Evolutionary conservation across 1,284 basidiomycete species (phyloP).

Genomic region (Sporisorium exsertum): DNA sequence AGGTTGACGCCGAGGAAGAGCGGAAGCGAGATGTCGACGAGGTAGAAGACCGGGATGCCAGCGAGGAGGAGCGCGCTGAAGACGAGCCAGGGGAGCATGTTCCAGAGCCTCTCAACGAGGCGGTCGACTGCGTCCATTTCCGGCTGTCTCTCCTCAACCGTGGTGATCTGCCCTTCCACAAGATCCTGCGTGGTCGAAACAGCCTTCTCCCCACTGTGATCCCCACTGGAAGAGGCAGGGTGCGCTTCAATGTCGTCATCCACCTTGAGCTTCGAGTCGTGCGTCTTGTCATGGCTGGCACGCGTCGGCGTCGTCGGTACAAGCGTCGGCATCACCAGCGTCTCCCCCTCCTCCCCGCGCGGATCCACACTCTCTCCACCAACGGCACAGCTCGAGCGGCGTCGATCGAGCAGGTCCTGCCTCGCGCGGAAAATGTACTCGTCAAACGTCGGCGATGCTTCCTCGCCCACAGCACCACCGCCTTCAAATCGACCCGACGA

Average conservation of each 20-base stretch:
- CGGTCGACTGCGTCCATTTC: slow-evolving; percentile 56
- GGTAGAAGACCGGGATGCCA: slow-evolving; percentile 57
- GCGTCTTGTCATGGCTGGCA: not conserved
- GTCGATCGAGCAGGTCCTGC: slow-evolving; percentile 5
- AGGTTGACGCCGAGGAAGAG: slow-evolving; percentile 60
- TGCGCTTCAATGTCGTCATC: slow-evolving; percentile 14
- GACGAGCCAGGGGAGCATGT: slow-evolving; percentile 45
- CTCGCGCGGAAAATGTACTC: slow-evolving; percentile 30
- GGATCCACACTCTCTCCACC: not conserved
- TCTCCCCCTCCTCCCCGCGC: slow-evolving; percentile 9
- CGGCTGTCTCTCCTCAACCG: not conserved
- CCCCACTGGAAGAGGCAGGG: too few species aligned
- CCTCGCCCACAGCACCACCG: not conserved
- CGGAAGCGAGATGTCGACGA: slow-evolving; percentile 52
- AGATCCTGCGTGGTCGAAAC: too few species aligned
- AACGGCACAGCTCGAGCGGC: slow-evolving; percentile 1
- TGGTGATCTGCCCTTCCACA: not conserved
- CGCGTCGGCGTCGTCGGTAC: slow-evolving; percentile 18
- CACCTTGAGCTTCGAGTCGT: slow-evolving; percentile 3
- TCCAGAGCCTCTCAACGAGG: slow-evolving; percentile 41
- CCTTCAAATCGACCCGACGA: not conserved
- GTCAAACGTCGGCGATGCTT: slow-evolving; percentile 26
- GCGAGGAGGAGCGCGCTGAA: slow-evolving; percentile 46
- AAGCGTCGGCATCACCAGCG: slow-evolving; percentile 29
- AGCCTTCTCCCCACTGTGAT: not conserved